Conservation (phyloP, 2,329 filamentous ascomycete genomes). For the Fusarium buharicum region DNA sequence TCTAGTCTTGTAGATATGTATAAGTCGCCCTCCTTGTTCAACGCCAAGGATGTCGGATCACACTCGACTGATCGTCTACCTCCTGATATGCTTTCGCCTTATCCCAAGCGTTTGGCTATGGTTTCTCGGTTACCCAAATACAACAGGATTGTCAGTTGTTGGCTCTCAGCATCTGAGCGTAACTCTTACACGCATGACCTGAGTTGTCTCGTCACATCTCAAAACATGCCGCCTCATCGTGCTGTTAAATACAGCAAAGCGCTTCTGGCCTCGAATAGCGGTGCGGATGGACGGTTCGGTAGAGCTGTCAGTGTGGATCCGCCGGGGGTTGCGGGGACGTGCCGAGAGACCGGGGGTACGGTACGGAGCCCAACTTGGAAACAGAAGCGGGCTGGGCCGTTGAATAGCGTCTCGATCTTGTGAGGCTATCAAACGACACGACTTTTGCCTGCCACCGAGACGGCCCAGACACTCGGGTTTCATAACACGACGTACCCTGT, state of each 20-base stretch:
- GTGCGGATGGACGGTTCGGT: slow-evolving; percentile 26
- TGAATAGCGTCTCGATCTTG: slow-evolving; percentile 22
- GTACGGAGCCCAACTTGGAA: slow-evolving; percentile 26
- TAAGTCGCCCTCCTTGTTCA: slow-evolving; percentile 12
- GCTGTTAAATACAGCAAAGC: slow-evolving; percentile 28
- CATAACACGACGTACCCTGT: slow-evolving; percentile 10
- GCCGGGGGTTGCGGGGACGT: slow-evolving; percentile 14
- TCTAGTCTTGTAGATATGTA: slow-evolving; percentile 22
- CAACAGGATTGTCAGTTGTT: slow-evolving; percentile 15
- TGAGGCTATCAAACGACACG: slow-evolving; percentile 26
- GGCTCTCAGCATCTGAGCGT: slow-evolving; percentile 15
- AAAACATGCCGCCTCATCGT: slow-evolving; percentile 13
- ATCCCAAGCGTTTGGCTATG: slow-evolving; percentile 10
- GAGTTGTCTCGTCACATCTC: slow-evolving; percentile 29
- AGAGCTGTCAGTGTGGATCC: slow-evolving; percentile 30
- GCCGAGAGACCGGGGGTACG: slow-evolving; percentile 23
- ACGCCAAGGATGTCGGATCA: slow-evolving; percentile 1
- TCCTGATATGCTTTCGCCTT: slow-evolving; percentile 11
- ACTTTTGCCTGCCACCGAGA: slow-evolving; percentile 7
- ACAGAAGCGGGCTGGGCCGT: slow-evolving; percentile 31
- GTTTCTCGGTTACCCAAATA: slow-evolving; percentile 6
- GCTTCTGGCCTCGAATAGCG: slow-evolving; percentile 24
- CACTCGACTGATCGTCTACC: slow-evolving; percentile 18
- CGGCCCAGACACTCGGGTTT: slow-evolving; percentile 27
- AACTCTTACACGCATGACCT: slow-evolving; percentile 18